Conservation (phyloP, 73 alveolate species). For the Loxodes magnus region DNA sequence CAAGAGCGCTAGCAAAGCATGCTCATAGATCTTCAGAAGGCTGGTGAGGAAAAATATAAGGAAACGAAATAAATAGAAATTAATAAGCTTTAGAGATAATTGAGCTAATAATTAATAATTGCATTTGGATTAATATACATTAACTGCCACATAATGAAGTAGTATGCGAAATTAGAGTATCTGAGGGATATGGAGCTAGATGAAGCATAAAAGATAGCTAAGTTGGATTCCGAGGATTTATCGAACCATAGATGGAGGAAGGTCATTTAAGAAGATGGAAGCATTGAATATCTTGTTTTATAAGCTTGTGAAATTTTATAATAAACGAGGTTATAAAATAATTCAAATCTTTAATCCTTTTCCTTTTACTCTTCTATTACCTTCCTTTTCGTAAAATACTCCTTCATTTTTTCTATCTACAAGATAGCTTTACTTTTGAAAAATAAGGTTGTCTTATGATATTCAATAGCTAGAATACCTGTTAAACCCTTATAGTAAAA, state of each 20-base stretch:
- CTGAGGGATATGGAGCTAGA: conserved; percentile 86
- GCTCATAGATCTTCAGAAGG: conserved; percentile 70
- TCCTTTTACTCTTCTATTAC: too few relatives aligned
- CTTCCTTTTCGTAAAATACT: too few relatives aligned
- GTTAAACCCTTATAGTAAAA: too few relatives aligned
- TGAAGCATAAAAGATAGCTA: conserved; percentile 52
- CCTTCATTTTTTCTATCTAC: too few relatives aligned
- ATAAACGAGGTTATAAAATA: too few relatives aligned
- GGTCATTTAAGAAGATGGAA: conserved; percentile 92
- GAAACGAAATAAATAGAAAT: conserved; percentile 68
- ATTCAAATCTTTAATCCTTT: too few relatives aligned
- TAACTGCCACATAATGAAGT: conserved; percentile 61
- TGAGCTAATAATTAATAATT: conserved; percentile 33
- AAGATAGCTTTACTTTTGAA: too few relatives aligned
- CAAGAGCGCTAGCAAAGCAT: conserved; percentile 81
- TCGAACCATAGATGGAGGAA: conserved; percentile 91
- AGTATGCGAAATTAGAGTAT: conserved; percentile 65
- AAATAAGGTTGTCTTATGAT: too few relatives aligned
- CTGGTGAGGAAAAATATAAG: conserved; percentile 75
- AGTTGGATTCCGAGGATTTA: conserved; percentile 80
- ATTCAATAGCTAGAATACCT: too few relatives aligned
- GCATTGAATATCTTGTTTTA: too few relatives aligned
- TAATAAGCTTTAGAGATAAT: conserved; percentile 46
- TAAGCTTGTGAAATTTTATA: too few relatives aligned
- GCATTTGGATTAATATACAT: conserved; percentile 82